Base-by-base conservation (phyloP, 83 land plant genomes). In the Picea abies region DNA sequence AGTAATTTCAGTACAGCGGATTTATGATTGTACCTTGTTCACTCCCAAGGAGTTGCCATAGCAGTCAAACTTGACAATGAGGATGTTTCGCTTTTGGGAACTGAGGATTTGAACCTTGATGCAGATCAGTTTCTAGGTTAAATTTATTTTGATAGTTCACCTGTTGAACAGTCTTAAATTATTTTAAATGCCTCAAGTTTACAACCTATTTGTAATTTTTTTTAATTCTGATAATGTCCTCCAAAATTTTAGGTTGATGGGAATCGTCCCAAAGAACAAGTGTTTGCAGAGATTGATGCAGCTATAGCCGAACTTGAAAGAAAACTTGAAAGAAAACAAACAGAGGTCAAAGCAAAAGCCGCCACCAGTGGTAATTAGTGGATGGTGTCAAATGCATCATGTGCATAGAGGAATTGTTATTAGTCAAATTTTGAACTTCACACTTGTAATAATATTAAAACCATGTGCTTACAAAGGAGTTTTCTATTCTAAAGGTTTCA, bases 241-340 rank as follows among this genome's bases (percentile, higher is more conserved):
- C 49, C 20, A 11, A 71, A 64, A 14, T 49, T 73, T 90, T 89
- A 94, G 97, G 82, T 94, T 56, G 85, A 94, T 87, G 97, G 97
- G 79, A 89, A 85, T 85, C 90, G 84, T 20, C 66, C 92, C 17
- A 91, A 87, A 84, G 90, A 88, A 12, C 90, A 87, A 25, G 95
- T 94, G 9, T 94, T 93, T 84, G 79, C 73, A 16, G 90, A 93
- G 37, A 93, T 94, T 60, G 91, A 88, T 47, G 60, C 23, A 63
- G 88, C 84, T 2, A 76, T 93, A 32, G 68, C 82, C n/a, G 78
- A 79, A 60, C 76, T 85, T 72, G 35, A 32, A 32, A 32, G 35
- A 32, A 32, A 32, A 32, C 35, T 32, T 32, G 88, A 82, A 86
- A 82, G 81, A 23, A 81, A 84, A 79, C 70, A 58, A 79, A 84